These are phyloP conservation scores for Cladosporium phlei DNA, from an alignment of 2,329 filamentous ascomycete genomes.

Conservation along the genomic window DNA sequence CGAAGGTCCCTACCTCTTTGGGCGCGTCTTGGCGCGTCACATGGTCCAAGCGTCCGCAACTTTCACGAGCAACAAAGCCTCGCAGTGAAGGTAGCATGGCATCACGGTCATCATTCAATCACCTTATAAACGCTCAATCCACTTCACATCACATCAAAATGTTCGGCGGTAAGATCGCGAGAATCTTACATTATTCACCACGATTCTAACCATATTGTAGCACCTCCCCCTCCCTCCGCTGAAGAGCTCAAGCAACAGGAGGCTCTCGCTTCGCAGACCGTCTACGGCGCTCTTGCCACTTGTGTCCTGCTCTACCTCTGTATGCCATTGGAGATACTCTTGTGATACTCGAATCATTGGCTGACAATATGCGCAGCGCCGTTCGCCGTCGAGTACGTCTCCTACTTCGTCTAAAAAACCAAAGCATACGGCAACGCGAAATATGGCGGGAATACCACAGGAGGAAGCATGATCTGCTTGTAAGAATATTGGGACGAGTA, in stretches of 20 bases:
- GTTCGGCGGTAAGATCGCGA: constrained; percentile 22
- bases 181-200: background rate
- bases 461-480: too few relatives aligned
- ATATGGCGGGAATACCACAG: background rate
- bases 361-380: constrained; percentile 41
- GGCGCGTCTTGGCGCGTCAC: constrained; percentile 6
- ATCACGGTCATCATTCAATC: background rate
- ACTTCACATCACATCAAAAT: constrained; percentile 17
- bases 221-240: constrained; percentile 64
- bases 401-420: constrained; percentile 40
- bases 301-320: constrained; percentile 71
- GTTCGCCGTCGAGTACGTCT: constrained; percentile 51
- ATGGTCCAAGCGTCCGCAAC: constrained; percentile 10
- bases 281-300: constrained; percentile 63
- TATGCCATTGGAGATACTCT: constrained; percentile 43
- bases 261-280: constrained; percentile 60
- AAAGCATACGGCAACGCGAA: background rate
- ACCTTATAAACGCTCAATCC: background rate
- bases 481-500: too few relatives aligned
- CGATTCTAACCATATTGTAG: constrained; percentile 35
- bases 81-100: background rate
- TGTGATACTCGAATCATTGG: background rate
- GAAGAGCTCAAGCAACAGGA: constrained; percentile 67
- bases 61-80: constrained; percentile 10
- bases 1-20: too few relatives aligned